These are phyloP conservation scores for Starmerella bombi DNA, from an alignment of 805 yeast species.

Conservation along the genomic window DNA sequence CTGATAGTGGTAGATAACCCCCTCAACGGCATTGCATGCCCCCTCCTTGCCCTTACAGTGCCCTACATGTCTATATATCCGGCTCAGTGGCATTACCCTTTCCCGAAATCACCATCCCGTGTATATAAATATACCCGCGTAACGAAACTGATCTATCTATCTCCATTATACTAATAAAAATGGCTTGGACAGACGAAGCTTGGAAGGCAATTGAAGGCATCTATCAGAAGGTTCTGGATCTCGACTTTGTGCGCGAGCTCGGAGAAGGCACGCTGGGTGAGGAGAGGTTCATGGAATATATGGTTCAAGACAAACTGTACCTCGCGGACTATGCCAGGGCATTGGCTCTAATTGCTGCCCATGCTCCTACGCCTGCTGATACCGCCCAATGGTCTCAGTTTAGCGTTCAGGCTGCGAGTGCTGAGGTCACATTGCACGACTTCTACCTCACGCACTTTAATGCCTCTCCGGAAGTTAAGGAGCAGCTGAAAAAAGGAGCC, in stretches of 20 bases:
- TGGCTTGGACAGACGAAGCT: constrained; percentile 19
- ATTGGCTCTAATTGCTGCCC: constrained; percentile 13
- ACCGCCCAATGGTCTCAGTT: constrained; percentile 9
- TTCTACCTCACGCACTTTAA: constrained; percentile 5
- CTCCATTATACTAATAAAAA: neutral
- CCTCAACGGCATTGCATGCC: no score
- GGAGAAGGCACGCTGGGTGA: constrained; percentile 15
- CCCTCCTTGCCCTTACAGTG: no score
- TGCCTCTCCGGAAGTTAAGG: neutral
- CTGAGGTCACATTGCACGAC: constrained; percentile 17
- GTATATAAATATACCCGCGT: neutral
- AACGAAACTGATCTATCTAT: neutral
- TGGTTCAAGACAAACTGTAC: constrained; percentile 19
- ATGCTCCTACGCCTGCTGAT: constrained; percentile 5
- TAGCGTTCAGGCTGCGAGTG: constrained; percentile 10
- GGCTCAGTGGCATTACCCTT: neutral
- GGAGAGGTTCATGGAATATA: constrained; percentile 12
- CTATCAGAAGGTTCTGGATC: constrained; percentile 11
- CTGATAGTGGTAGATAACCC: no score
- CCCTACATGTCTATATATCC: no score
- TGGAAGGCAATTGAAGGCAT: constrained; percentile 15
- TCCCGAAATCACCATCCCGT: neutral
- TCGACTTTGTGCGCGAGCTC: constrained; percentile 13
- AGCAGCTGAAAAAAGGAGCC: neutral
- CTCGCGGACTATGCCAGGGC: constrained; percentile 17